phyloP scores from a whole-genome alignment of 768 basidiomycete genomes.

The Leccinellum albellum region DNA sequence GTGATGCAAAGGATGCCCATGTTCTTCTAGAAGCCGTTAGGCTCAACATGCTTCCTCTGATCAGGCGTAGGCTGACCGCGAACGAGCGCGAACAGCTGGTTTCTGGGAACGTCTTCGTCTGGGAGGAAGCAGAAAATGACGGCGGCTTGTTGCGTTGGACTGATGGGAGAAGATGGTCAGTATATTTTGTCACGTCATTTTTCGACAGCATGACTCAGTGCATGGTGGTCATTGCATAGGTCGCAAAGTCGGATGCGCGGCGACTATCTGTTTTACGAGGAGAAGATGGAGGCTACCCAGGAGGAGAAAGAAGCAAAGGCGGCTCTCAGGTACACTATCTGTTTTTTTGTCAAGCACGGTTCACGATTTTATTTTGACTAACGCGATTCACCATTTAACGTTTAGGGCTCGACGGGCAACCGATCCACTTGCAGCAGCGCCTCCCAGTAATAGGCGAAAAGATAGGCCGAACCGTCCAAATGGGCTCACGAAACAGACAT shows the following conservation, averaged over 20 bases:
- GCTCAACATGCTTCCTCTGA: slow-evolving; percentile 62
- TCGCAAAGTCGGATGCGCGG: slow-evolving; percentile 83
- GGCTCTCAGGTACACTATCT: slow-evolving; percentile 53
- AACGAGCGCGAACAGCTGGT: slow-evolving; percentile 64
- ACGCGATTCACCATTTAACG: slow-evolving; percentile 2
- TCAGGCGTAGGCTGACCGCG: slow-evolving; percentile 65
- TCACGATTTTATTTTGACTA: neutral
- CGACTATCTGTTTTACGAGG: slow-evolving; percentile 81
- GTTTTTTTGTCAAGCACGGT: slow-evolving; percentile 9
- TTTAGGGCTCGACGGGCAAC: slow-evolving; percentile 55
- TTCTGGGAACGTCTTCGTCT: slow-evolving; percentile 79
- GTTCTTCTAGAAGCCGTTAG: slow-evolving; percentile 74
- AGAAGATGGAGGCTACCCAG: slow-evolving; percentile 76
- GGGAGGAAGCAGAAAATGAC: slow-evolving; percentile 79
- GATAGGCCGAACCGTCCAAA: slow-evolving; percentile 75
- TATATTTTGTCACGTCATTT: neutral
- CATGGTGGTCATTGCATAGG: slow-evolving; percentile 37
- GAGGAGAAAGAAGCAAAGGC: slow-evolving; percentile 79
- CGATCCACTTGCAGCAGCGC: slow-evolving; percentile 55
- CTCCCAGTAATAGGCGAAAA: slow-evolving; percentile 64
- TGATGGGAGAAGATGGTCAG: slow-evolving; percentile 73
- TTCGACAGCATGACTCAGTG: slow-evolving; percentile 2
- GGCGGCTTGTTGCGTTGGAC: slow-evolving; percentile 72
- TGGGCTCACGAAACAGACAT: slow-evolving; percentile 84
- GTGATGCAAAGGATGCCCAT: slow-evolving; percentile 78